phyloP scores from a whole-genome alignment of 768 basidiomycete genomes.

The Rossbeevera mucosa region DNA sequence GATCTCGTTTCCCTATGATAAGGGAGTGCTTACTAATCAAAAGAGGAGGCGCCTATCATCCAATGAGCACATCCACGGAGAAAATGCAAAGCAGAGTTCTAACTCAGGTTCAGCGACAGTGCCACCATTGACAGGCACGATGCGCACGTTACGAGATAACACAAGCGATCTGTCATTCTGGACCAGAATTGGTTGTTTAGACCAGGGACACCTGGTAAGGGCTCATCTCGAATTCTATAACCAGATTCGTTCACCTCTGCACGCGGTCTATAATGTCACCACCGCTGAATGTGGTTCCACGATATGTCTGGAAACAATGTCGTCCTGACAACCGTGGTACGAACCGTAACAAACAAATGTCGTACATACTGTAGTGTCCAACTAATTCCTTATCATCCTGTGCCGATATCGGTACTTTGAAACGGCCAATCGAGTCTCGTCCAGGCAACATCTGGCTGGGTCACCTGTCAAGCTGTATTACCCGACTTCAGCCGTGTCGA shows the following conservation, averaged over 20 bases:
- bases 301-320: neutral
- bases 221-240: too few relatives aligned
- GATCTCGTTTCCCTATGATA: conserved; percentile 3
- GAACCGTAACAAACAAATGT: neutral
- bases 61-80: too few relatives aligned
- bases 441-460: neutral
- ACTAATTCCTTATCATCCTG: neutral
- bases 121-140: conserved; percentile 9
- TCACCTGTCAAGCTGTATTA: neutral
- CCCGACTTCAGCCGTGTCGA: neutral
- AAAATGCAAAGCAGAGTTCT: neutral
- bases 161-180: conserved; percentile 3
- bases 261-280: neutral
- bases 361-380: neutral
- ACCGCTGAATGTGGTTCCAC: neutral
- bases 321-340: neutral
- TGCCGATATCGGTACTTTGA: neutral
- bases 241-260: neutral
- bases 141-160: conserved; percentile 14
- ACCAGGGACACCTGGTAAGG: too few relatives aligned
- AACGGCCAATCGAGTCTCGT: neutral
- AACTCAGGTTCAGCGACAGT: neutral
- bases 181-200: neutral
- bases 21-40: conserved; percentile 15
- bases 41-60: conserved; percentile 18